Percentiles rank a stretch among this genome's conserved stretches.
Conservation (phyloP, 805 yeast genomes). For the Ogataea ramenticola region DNA sequence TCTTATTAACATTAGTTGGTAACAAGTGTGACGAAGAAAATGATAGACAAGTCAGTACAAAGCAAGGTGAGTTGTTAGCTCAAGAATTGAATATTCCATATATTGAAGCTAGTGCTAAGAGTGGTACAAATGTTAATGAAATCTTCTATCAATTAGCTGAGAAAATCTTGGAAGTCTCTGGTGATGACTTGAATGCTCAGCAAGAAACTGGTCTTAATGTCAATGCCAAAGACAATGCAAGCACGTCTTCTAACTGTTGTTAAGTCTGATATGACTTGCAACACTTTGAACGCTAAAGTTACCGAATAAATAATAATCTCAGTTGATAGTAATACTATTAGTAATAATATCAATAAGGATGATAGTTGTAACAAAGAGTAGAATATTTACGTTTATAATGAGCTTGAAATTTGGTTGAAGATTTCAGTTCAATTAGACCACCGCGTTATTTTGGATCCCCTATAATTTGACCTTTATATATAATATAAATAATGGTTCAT, state of each 20-base stretch:
- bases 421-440: no score
- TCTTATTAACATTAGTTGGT: slow-evolving; percentile 89
- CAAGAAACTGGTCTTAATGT: slow-evolving; percentile 17
- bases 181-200: slow-evolving; percentile 27
- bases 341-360: neutral
- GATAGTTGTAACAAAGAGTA: neutral
- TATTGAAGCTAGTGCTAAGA: slow-evolving; percentile 94
- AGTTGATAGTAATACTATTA: no score
- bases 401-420: no score
- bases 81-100: slow-evolving; percentile 82
- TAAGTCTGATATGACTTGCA: no score
- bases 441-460: no score
- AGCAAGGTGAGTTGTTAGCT: slow-evolving; percentile 88
- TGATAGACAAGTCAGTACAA: slow-evolving; percentile 77
- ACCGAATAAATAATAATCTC: no score
- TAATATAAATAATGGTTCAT: no score
- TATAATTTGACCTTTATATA: no score
- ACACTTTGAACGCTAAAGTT: no score
- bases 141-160: slow-evolving; percentile 86
- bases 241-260: slow-evolving; percentile 18
- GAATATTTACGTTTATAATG: neutral
- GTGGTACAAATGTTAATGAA: slow-evolving; percentile 85
- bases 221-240: slow-evolving; percentile 9
- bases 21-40: slow-evolving; percentile 91
- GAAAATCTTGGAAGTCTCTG: slow-evolving; percentile 74